These are phyloP conservation scores for Saccharomycopsis hybrid DNA, from an alignment of 1,139 yeast species.

Conservation along the genomic window DNA sequence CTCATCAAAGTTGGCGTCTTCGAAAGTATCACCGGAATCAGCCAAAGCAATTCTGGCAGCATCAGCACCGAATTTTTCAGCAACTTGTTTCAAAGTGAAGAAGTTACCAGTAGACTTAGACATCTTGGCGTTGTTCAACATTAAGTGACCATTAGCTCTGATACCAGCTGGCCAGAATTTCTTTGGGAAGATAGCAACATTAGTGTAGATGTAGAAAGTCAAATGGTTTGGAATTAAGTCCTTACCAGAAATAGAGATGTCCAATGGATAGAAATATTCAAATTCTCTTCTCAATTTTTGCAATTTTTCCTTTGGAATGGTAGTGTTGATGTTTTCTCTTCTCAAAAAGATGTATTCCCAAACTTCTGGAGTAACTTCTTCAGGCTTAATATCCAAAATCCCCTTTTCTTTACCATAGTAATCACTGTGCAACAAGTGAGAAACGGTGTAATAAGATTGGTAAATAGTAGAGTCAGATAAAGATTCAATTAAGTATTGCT, in stretches of 20 bases:
- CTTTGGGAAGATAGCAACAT: conserved; percentile 89
- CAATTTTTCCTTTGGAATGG: conserved; percentile 63
- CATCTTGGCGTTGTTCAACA: conserved; percentile 96
- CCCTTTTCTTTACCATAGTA: conserved; percentile 77
- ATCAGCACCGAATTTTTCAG: conserved; percentile 92
- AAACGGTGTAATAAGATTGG: conserved; percentile 91
- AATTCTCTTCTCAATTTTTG: conserved; percentile 82
- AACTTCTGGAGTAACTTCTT: conserved; percentile 87
- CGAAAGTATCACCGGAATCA: conserved; percentile 96
- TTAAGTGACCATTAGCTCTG: conserved; percentile 91
- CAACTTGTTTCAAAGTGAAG: conserved; percentile 80
- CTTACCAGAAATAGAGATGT: conserved; percentile 87
- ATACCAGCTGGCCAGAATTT: conserved; percentile 90
- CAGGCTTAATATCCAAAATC: conserved; percentile 65
- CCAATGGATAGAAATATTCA: conserved; percentile 92
- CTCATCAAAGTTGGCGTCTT: conserved; percentile 98
- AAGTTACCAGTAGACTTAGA: conserved; percentile 97
- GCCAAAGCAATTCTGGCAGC: conserved; percentile 97
- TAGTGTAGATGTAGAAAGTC: conserved; percentile 89
- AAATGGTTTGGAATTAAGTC: conserved; percentile 96
- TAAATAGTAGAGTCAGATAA: conserved; percentile 94
- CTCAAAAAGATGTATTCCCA: conserved; percentile 87
- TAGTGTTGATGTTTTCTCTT: conserved; percentile 50
- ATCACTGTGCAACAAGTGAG: conserved; percentile 81
- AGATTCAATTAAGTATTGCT: conserved; percentile 86